Conservation (phyloP, 1,284 basidiomycete species). For the Melampsora americana region DNA sequence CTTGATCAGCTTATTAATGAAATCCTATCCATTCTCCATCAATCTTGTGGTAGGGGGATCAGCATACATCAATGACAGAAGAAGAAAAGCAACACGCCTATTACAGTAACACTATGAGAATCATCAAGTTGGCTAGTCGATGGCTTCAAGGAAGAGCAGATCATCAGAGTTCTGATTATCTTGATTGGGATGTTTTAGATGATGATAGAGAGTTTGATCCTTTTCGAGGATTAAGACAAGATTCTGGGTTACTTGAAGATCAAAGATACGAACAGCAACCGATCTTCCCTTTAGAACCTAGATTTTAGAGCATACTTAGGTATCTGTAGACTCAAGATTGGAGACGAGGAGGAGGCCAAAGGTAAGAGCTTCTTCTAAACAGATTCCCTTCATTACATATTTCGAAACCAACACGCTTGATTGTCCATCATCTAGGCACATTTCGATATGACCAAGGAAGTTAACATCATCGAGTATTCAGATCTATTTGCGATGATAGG, state of each 20-base stretch:
- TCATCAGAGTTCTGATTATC: slow-evolving; percentile 56
- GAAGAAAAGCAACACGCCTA: slow-evolving; percentile 17
- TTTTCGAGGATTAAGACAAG: slow-evolving; percentile 53
- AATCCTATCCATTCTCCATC: slow-evolving; percentile 2
- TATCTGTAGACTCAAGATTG: slow-evolving; percentile 75
- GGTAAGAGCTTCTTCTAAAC: slow-evolving; percentile 57
- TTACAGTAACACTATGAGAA: slow-evolving; percentile 66
- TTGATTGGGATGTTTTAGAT: slow-evolving; percentile 70
- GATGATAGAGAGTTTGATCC: slow-evolving; percentile 86
- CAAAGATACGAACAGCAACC: slow-evolving; percentile 52
- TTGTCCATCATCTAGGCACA: slow-evolving; percentile 12
- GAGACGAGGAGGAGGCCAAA: slow-evolving; percentile 75
- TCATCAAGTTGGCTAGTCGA: slow-evolving; percentile 71
- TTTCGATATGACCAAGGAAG: slow-evolving; percentile 30
- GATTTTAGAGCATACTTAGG: slow-evolving; percentile 82
- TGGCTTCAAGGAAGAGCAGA: slow-evolving; percentile 82
- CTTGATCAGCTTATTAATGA: slow-evolving; percentile 15
- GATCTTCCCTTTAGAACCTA: slow-evolving; percentile 67
- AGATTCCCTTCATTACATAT: neutral
- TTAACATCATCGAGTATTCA: slow-evolving; percentile 9
- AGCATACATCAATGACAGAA: neutral
- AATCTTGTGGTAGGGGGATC: neutral
- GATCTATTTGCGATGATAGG: slow-evolving; percentile 28
- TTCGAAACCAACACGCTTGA: neutral
- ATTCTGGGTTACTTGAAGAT: slow-evolving; percentile 51